Conservation (phyloP, 2,329 filamentous ascomycete species). For the Tolypocladium paradoxum region DNA sequence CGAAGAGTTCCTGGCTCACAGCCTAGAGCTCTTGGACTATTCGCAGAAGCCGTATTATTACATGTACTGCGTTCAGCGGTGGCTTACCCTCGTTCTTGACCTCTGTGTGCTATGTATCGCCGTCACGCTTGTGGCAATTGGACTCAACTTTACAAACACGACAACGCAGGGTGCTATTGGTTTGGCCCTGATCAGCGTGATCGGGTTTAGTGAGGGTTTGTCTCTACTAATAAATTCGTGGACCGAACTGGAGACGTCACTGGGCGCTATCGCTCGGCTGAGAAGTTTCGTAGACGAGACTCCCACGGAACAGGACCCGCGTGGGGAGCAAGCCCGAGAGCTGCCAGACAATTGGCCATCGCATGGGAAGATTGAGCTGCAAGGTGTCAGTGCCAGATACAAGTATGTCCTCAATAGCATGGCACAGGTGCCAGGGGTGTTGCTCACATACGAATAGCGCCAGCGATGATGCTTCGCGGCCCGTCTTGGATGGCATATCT, state of each 20-base stretch:
- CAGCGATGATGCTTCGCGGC: too few relatives aligned
- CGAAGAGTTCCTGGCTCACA: constrained; percentile 25
- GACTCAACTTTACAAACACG: constrained; percentile 12
- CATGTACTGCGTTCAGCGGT: constrained; percentile 33
- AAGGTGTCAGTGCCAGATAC: constrained; percentile 5
- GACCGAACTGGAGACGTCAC: constrained; percentile 9
- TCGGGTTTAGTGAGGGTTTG: constrained; percentile 3
- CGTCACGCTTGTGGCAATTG: constrained; percentile 20
- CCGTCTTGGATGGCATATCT: constrained; percentile 4
- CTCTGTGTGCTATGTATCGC: too few relatives aligned
- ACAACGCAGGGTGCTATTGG: constrained; percentile 1
- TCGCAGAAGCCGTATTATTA: constrained; percentile 19
- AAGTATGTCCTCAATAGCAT: constrained; percentile 6
- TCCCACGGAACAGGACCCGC: neutral
- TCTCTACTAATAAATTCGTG: constrained; percentile 2
- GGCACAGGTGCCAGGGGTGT: too few relatives aligned
- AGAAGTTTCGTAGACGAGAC: constrained; percentile 2
- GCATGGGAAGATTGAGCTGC: constrained; percentile 5
- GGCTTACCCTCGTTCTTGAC: constrained; percentile 33
- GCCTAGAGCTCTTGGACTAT: constrained; percentile 27
- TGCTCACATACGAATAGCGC: too few relatives aligned
- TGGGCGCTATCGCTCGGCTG: constrained; percentile 10
- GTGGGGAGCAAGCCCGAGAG: neutral
- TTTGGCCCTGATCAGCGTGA: constrained; percentile 4
- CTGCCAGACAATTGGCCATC: constrained; percentile 5